A percentile compares a stretch with the other conserved stretches of the same genome.
Conservation (phyloP, 2,329 filamentous ascomycete species). For the Colletotrichum chlorophyti region DNA sequence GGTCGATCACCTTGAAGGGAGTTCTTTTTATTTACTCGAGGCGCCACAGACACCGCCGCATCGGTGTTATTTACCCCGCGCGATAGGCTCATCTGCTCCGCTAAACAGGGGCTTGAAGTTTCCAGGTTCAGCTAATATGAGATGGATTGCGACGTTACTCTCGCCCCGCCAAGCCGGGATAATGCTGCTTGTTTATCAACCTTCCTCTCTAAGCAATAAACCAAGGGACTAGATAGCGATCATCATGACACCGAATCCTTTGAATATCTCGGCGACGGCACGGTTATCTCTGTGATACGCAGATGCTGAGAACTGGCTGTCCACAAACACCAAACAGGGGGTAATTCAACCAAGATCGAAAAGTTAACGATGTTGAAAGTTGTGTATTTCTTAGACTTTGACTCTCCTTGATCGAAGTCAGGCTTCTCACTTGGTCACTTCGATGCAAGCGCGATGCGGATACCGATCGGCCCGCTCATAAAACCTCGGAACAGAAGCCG, state of each 20-base stretch:
- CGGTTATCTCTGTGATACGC: too few relatives aligned
- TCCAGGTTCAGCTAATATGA: neutral
- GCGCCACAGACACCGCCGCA: too few relatives aligned
- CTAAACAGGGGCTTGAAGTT: constrained; percentile 16
- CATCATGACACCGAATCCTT: neutral
- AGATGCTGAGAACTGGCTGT: too few relatives aligned
- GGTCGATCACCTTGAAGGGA: neutral
- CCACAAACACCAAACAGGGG: too few relatives aligned
- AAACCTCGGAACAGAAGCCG: constrained; percentile 5
- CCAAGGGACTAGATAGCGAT: neutral
- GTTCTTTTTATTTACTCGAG: constrained; percentile 7
- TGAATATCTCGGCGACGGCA: neutral
- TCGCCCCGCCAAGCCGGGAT: constrained; percentile 8
- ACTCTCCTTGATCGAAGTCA: too few relatives aligned
- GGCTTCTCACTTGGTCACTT: too few relatives aligned
- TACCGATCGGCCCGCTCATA: too few relatives aligned
- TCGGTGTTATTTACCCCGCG: constrained; percentile 24
- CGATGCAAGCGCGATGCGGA: too few relatives aligned
- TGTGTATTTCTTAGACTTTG: too few relatives aligned
- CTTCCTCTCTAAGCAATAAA: constrained; percentile 27
- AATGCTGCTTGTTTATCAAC: constrained; percentile 22
- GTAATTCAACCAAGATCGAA: too few relatives aligned
- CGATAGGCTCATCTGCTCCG: constrained; percentile 15
- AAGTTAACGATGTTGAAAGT: too few relatives aligned
- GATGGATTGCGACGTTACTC: constrained; percentile 10